A percentile compares a stretch with the other conserved stretches of the same genome.
phyloP scores from a whole-genome alignment of 1,284 basidiomycete genomes.

The Vanrija sp. region DNA sequence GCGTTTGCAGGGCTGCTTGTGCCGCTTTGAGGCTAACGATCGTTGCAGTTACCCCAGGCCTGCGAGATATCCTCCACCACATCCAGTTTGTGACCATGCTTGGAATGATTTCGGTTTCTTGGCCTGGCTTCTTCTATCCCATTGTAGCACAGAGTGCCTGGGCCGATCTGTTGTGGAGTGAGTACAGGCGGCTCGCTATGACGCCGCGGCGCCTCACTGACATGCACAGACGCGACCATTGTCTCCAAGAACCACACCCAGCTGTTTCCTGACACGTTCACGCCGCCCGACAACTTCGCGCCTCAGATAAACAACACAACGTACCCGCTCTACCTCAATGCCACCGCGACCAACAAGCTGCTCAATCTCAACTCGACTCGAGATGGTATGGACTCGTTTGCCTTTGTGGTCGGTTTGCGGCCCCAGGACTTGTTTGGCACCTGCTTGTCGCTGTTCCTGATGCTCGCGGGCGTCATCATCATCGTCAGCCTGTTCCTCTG shows the following conservation, averaged over 20 bases:
- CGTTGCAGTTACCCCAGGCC: constrained; percentile 74
- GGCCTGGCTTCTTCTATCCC: constrained; percentile 89
- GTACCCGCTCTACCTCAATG: constrained; percentile 75
- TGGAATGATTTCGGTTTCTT: constrained; percentile 87
- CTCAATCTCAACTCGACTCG: constrained; percentile 36
- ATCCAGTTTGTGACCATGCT: constrained; percentile 73
- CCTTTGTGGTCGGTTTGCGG: constrained; percentile 71
- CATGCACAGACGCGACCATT: constrained; percentile 65
- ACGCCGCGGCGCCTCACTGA: constrained; percentile 5
- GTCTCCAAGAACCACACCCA: constrained; percentile 61
- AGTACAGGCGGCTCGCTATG: constrained; percentile 38
- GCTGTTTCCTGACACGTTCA: constrained; percentile 56
- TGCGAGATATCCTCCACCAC: constrained; percentile 87
- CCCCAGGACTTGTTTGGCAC: constrained; percentile 80
- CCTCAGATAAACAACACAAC: constrained; percentile 65
- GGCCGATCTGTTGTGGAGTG: constrained; percentile 81
- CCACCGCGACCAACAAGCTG: constrained; percentile 52
- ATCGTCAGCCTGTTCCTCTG: constrained; percentile 67
- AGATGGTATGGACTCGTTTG: constrained; percentile 71
- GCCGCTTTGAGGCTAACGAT: constrained; percentile 3
- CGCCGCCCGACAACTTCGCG: constrained; percentile 61
- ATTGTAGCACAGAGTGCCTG: constrained; percentile 79
- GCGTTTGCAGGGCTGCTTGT: neutral
- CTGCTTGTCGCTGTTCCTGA: constrained; percentile 76
- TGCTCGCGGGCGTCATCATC: constrained; percentile 68